Evolutionary conservation across 106 monocot genomes (phyloP).

Genomic region (Dioscorea dumetorum): DNA sequence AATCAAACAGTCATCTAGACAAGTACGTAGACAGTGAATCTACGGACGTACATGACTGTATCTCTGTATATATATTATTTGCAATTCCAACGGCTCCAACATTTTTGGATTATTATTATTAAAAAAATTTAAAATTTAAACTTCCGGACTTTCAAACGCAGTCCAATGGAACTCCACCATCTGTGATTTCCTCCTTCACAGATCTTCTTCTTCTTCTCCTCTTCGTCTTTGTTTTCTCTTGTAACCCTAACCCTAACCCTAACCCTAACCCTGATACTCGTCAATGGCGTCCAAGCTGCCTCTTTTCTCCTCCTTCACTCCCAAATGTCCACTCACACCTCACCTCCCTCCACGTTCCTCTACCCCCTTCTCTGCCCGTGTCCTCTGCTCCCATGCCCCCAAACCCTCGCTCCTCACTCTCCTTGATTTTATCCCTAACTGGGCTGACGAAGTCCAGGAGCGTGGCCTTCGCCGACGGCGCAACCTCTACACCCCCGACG

Average conservation of each 20-base stretch:
- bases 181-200: not conserved
- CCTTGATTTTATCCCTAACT: conserved; percentile 42
- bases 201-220: not conserved
- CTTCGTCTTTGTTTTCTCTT: not conserved
- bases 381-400: conserved; percentile 9
- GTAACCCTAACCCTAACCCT: not conserved
- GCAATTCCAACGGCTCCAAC: too few relatives aligned
- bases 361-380: not conserved
- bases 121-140: too few relatives aligned
- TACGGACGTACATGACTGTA: too few relatives aligned
- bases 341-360: not conserved
- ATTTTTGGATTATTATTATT: too few relatives aligned
- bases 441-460: conserved; percentile 74
- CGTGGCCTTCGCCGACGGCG: conserved; percentile 48
- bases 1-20: too few relatives aligned
- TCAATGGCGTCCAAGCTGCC: not conserved
- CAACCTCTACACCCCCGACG: conserved; percentile 47
- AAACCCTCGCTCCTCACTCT: not conserved
- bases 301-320: not conserved
- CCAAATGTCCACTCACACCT: not conserved
- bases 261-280: not conserved
- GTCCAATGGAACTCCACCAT: not conserved
- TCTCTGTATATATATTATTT: too few relatives aligned
- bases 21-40: too few relatives aligned
- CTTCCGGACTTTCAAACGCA: too few relatives aligned